A percentile compares a stretch with the other conserved stretches of the same genome.
These are phyloP conservation scores for Ophiosphaerella narmari DNA, from an alignment of 2,329 filamentous ascomycete genomes.

Conservation along the genomic window DNA sequence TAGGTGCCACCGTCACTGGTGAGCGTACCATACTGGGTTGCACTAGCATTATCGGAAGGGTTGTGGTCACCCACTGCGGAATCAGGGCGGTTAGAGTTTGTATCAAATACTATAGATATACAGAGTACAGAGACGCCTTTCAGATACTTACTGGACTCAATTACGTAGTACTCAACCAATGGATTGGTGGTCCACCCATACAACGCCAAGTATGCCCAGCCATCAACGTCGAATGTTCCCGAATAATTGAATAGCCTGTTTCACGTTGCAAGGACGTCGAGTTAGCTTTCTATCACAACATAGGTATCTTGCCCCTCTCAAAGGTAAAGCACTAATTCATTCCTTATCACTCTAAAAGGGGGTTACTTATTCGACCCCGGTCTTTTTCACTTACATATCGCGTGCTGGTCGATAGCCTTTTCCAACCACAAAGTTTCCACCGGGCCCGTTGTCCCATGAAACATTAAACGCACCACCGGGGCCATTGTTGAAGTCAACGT, in stretches of 20 bases:
- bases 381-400: slow-evolving; percentile 3
- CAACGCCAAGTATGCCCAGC: neutral
- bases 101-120: neutral
- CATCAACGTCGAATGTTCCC: neutral
- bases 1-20: neutral
- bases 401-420: slow-evolving; percentile 8
- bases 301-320: no score
- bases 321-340: no score
- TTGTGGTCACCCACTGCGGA: slow-evolving; percentile 8
- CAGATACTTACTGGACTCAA: neutral
- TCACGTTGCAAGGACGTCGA: neutral
- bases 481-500: slow-evolving; percentile 3
- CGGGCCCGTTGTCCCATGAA: slow-evolving; percentile 5
- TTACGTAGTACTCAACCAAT: slow-evolving; percentile 1
- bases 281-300: neutral
- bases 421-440: slow-evolving; percentile 10
- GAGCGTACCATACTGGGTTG: neutral
- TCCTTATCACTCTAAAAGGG: no score
- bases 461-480: slow-evolving; percentile 1
- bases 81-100: neutral
- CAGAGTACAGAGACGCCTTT: neutral
- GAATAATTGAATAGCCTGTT: slow-evolving; percentile 1
- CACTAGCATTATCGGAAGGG: slow-evolving; percentile 7
- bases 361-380: neutral
- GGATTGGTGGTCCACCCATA: slow-evolving; percentile 2